Evolutionary conservation across 2,329 filamentous ascomycete species (phyloP), one percentile per base, ranked within the genome.

Genomic region (Colletotrichum shisoi): DNA sequence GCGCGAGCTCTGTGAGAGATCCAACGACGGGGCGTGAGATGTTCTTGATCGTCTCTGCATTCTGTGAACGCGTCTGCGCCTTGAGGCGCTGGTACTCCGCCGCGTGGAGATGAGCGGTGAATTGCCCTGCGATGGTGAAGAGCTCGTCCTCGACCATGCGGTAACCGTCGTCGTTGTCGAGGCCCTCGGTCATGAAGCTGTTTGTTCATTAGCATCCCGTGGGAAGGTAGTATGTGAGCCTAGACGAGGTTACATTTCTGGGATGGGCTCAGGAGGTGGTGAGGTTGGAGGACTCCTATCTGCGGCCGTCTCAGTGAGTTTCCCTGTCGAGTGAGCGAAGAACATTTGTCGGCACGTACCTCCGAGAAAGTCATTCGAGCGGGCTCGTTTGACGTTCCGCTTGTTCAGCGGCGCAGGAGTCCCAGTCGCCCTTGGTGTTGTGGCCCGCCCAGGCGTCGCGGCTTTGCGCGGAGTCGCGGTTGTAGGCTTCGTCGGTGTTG

Each of bases 131-230:
- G 0, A 88, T 85, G 17, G 84, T 79, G 21, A 90, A 79, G 70
- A 95, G 87, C 71, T 94, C 91, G 72, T 95, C 92, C 76, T 94
- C 92, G 0, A 95, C 92, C 90, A 94, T 94, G 72, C 91, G 89
- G 76, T 87, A 94, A 62, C 79, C 79, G 74, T 94, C 91, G 75
- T 95, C 92, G n/a, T 83, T 77, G 4, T 84, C 80, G n/a, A 85
- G 76, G 3, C 88, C 89, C 53, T 87, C 82, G 2, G 81, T 79
- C 90, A 94, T 93, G 74, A 83, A 83, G 37, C 86, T 88, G 61
- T 11, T 7, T 12, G 1, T 17, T 17, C 1, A 40, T 70, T 58
- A 74, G 71, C 54, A 39, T 4, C 31, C 7, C 2, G 31, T 49
- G 9, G 12, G 21, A 11, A 11, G 8, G 8, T n/a, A 7, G 13